These are phyloP conservation scores for Pisolithus albus DNA, from an alignment of 768 basidiomycete genomes.

Conservation along the genomic window DNA sequence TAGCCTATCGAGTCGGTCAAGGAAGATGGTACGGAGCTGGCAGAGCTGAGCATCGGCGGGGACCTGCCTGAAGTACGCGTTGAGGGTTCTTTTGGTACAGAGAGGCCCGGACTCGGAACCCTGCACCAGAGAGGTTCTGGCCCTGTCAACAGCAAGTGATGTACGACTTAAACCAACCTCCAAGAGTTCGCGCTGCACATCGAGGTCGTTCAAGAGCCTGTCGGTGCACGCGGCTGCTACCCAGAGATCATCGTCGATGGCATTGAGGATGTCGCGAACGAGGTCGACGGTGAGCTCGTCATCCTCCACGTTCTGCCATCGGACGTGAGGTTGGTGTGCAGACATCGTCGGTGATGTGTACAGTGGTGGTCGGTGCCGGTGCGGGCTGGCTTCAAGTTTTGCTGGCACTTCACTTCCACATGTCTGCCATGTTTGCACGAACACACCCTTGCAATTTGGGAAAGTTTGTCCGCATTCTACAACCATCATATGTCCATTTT, in stretches of 20 bases:
- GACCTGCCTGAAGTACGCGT: slow-evolving; percentile 49
- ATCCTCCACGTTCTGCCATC: slow-evolving; percentile 55
- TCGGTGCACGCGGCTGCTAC: slow-evolving; percentile 68
- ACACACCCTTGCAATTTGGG: too few relatives aligned
- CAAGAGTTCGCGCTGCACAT: slow-evolving; percentile 52
- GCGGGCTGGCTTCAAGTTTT: too few relatives aligned
- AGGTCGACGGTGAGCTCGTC: slow-evolving; percentile 47
- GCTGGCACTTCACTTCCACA: too few relatives aligned
- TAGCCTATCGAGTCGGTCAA: slow-evolving; percentile 60
- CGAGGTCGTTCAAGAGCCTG: slow-evolving; percentile 51
- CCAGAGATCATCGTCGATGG: slow-evolving; percentile 67
- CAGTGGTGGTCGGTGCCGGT: too few relatives aligned
- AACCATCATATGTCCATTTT: too few relatives aligned
- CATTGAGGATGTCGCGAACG: slow-evolving; percentile 41
- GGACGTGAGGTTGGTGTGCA: slow-evolving; percentile 32
- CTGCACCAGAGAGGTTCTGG: slow-evolving; percentile 31
- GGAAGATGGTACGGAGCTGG: slow-evolving; percentile 57
- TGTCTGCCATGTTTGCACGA: too few relatives aligned
- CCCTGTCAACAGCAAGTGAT: slow-evolving; percentile 39
- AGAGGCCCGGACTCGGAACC: slow-evolving; percentile 14
- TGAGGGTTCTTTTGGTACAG: slow-evolving; percentile 24
- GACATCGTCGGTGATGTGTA: slow-evolving; percentile 28
- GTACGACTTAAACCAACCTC: slow-evolving; percentile 61
- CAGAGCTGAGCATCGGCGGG: slow-evolving; percentile 61
- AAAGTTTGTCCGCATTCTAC: too few relatives aligned